Percentiles rank a stretch among this genome's conserved stretches.
Conservation (phyloP, 1,284 basidiomycete species). For the Amylostereum chailletii region DNA sequence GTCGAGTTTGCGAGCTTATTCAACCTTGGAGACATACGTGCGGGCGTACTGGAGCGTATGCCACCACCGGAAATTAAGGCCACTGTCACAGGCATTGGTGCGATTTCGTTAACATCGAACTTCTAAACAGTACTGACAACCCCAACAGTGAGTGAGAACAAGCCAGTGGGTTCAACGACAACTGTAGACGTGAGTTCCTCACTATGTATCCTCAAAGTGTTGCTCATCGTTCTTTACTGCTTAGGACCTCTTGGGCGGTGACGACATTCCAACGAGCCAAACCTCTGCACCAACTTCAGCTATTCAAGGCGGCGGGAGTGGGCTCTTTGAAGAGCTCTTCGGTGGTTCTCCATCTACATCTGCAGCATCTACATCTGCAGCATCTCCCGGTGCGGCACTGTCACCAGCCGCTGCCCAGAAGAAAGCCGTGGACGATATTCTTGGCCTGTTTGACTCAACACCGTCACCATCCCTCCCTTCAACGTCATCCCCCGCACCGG, state of each 20-base stretch:
- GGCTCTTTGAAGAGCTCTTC: conserved; percentile 91
- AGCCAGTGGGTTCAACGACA: conserved; percentile 84
- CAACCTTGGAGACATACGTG: conserved; percentile 62
- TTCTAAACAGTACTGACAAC: neutral
- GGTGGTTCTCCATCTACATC: conserved; percentile 42
- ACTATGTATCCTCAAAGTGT: conserved; percentile 4
- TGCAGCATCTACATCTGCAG: conserved; percentile 30
- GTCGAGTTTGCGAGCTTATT: conserved; percentile 92
- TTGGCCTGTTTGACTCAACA: conserved; percentile 71
- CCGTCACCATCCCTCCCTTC: conserved; percentile 23
- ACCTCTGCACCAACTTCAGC: conserved; percentile 23
- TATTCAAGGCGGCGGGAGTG: conserved; percentile 68
- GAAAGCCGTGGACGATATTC: conserved; percentile 80
- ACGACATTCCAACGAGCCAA: conserved; percentile 37
- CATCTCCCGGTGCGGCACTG: conserved; percentile 30
- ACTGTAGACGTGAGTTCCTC: conserved; percentile 53
- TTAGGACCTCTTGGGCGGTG: conserved; percentile 70
- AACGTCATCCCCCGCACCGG: conserved; percentile 18
- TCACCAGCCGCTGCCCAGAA: conserved; percentile 39
- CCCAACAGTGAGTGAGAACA: conserved; percentile 78
- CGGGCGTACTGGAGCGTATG: conserved; percentile 97
- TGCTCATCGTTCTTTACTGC: conserved; percentile 25
- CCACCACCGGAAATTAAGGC: conserved; percentile 94
- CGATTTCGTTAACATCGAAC: conserved; percentile 14
- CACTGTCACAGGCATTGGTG: conserved; percentile 86